A percentile compares a stretch with the other conserved stretches of the same genome.
Evolutionary conservation across 352 stramenopile genomes (phyloP).

Genomic region (Phytophthora chlamydospora): DNA sequence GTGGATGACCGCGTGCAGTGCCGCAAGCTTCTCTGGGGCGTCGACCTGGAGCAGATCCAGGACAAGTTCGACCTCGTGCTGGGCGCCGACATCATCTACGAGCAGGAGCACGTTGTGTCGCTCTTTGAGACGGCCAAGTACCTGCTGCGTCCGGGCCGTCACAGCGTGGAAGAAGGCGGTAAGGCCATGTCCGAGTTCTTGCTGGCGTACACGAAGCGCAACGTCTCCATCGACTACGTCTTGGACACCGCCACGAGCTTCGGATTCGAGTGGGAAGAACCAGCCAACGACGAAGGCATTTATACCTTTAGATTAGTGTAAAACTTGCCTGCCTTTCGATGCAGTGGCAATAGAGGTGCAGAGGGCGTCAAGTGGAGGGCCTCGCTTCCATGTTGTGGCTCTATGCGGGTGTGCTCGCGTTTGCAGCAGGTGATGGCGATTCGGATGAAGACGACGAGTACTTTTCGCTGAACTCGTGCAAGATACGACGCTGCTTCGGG

Average conservation of each 20-base stretch:
- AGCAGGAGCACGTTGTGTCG: conserved; percentile 59
- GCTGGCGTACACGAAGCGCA: conserved; percentile 70
- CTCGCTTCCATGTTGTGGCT: background rate
- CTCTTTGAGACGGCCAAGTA: conserved; percentile 60
- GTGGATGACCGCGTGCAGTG: conserved; percentile 47
- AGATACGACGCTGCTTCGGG: conserved; percentile 58
- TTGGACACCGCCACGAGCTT: conserved; percentile 56
- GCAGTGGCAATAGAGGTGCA: conserved; percentile 14
- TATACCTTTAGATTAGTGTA: conserved; percentile 59
- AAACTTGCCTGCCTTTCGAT: conserved; percentile 21
- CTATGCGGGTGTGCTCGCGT: conserved; percentile 7
- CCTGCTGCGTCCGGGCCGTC: conserved; percentile 36
- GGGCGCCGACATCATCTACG: conserved; percentile 72
- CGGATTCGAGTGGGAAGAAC: conserved; percentile 66
- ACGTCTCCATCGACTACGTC: conserved; percentile 73
- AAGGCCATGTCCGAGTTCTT: conserved; percentile 51
- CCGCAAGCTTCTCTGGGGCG: conserved; percentile 57
- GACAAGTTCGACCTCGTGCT: conserved; percentile 63
- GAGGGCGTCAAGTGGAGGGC: background rate
- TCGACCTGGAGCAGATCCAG: conserved; percentile 43
- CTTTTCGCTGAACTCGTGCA: conserved; percentile 46
- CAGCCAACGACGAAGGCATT: conserved; percentile 58
- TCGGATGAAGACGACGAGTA: conserved; percentile 10
- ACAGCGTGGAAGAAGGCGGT: conserved; percentile 20
- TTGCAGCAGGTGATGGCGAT: conserved; percentile 3